Conservation (phyloP, 2,329 filamentous ascomycete genomes). For the Fusarium sp. region DNA sequence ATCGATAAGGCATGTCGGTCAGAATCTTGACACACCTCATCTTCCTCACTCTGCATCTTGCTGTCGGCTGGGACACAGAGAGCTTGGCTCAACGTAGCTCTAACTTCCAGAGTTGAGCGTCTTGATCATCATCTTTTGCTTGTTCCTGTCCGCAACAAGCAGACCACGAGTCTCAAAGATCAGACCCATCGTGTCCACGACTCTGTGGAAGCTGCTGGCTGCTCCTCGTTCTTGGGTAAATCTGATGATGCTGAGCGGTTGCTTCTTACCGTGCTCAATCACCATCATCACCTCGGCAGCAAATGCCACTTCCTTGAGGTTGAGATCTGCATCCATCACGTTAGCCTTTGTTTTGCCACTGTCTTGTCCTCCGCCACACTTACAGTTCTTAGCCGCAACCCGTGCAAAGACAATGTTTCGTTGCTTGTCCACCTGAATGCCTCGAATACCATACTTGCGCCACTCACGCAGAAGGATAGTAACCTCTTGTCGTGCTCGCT, state of each 20-base stretch:
- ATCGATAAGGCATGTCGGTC: neutral
- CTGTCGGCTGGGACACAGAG: neutral
- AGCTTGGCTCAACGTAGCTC: neutral
- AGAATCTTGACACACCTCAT: neutral
- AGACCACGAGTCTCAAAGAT: constrained; percentile 74
- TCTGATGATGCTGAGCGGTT: constrained; percentile 81
- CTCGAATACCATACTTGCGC: constrained; percentile 82
- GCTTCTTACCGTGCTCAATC: constrained; percentile 83
- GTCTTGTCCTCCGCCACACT: constrained; percentile 47
- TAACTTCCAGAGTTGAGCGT: constrained; percentile 64
- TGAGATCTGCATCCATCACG: constrained; percentile 67
- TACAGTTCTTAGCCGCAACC: constrained; percentile 82
- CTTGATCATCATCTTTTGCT: constrained; percentile 79
- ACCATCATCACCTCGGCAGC: constrained; percentile 89
- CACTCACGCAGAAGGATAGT: constrained; percentile 80
- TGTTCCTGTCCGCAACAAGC: constrained; percentile 74
- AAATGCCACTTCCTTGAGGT: constrained; percentile 89
- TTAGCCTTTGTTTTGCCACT: constrained; percentile 29
- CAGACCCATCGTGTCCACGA: constrained; percentile 79
- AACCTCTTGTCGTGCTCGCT: constrained; percentile 80
- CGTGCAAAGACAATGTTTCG: constrained; percentile 83
- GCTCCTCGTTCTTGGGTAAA: constrained; percentile 94
- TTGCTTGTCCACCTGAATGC: constrained; percentile 81
- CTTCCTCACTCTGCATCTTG: neutral
- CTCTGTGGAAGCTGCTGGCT: constrained; percentile 86